Base-by-base conservation (phyloP, 768 basidiomycete genomes). In the Rhodotorula taiwanensis region DNA sequence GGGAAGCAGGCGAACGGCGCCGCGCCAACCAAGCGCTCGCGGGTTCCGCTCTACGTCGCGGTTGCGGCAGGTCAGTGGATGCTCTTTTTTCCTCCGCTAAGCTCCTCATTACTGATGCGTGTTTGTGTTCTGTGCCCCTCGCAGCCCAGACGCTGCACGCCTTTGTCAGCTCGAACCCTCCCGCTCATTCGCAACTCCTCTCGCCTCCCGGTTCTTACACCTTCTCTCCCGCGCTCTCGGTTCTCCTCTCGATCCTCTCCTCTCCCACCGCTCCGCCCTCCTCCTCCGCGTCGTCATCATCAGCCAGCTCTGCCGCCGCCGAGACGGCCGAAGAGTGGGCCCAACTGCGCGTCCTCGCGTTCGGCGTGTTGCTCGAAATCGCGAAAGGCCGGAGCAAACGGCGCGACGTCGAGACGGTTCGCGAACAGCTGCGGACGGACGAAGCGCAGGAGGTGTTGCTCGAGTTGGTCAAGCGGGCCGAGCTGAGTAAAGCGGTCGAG, bases 131-230 rank as follows among this genome's bases (percentile, higher is more conserved):
- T 34, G 7, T 1, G 23, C 34, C 13, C 27, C 44, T 16, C n/a
- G 16, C 58, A 60, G 59, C 60, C 2, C 67, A 69, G 55, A 64
- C 67, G 4, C 63, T 69, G 8, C 63, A 69, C 45, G 67, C 67
- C 15, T 59, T 64, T 52, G n/a, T 64, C 49, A 58, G 60, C 14
- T 60, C 58, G 21, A 68, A 68, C 59, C 55, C 55, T 2, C 45
- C 62, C 18, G 44, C 55, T 1, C 56, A 54, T 55, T 21, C 59
- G 25, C 59, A 58, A 30, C 62, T 68, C 20, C 59, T 68, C 44
- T 50, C 55, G 18, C 34, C 62, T 23, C 27, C 62, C 41, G 16
- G 52, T 13, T 45, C 47, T 1, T n/a, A 27, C n/a, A 45, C 53
- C 30, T 65, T 65, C 55, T 65, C 64, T 6, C 58, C 58, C 42